Base-by-base conservation (phyloP, 1,284 basidiomycete genomes). In the Mycosarcoma mackinlayi region DNA sequence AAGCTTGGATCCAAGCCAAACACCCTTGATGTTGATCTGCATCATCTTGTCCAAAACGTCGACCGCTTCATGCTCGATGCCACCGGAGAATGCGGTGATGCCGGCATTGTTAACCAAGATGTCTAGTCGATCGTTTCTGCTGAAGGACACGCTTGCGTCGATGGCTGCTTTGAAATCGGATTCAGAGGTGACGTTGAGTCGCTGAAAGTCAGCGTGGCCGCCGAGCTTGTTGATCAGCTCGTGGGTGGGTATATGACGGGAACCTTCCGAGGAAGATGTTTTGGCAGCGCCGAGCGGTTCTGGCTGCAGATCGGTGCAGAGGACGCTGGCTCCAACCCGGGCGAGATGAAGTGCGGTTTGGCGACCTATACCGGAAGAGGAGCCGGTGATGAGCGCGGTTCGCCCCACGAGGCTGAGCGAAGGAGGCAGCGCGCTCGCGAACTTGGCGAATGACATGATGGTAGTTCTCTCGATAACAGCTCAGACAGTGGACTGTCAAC, bases 11-110 rank as follows among this genome's bases (percentile, higher is more conserved):
- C 70, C 70, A 10, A 73, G 44, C 49, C 56, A 73, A 23, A 65
- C 50, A 28, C 70, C 70, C 24, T 67, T 62, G 52, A 69, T 47
- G 49, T 73, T 73, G 56, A 73, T 63, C 42, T 59, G 57, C 49
- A 73, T 54, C 35, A 63, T 49, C 28, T 52, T 50, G n/a, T 73
- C 70, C 38, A 70, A 62, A 6, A 48, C 23, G 2, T 68, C 46
- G 49, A 73, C 18, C 2, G 61, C 48, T 18, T 73, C 70, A 38
- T 70, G 42, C 38, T 60, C 50, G 46, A 73, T 69, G 10, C 61
- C 61, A n/a, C 66, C 70, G 37, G 37, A 58, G 24, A 57, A 61
- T 16, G 51, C 34, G 13, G 58, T 59, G 44, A 53, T 51, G 23
- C 66, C 60, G 18, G 56, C 66, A 51, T 69, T 69, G 40, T 69